These are phyloP conservation scores for Botrytis fragariae DNA, from an alignment of 2,329 filamentous ascomycete species.

Conservation along the genomic window DNA sequence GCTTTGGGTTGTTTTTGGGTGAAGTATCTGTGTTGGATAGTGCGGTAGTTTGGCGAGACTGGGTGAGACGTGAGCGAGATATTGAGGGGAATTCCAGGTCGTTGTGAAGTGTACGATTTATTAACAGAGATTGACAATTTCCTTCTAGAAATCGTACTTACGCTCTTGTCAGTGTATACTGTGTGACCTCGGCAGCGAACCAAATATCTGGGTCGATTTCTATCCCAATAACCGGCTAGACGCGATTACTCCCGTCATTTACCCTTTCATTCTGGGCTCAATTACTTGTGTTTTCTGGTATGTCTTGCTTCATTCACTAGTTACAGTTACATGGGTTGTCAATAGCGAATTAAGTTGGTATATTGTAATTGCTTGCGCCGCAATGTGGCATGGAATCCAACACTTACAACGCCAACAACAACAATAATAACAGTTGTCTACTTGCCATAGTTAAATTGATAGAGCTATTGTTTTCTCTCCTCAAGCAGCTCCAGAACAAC, in stretches of 20 bases:
- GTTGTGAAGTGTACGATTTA: neutral
- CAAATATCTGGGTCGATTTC: neutral
- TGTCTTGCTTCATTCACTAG: neutral
- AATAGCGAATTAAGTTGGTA: neutral
- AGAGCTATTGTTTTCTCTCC: neutral
- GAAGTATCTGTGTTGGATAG: neutral
- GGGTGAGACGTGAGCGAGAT: neutral
- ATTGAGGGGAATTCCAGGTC: neutral
- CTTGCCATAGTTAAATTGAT: neutral
- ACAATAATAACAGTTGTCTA: neutral
- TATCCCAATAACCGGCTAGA: neutral
- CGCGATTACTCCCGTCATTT: neutral
- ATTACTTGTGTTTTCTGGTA: neutral
- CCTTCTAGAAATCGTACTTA: too few species aligned
- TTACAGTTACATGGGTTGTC: neutral
- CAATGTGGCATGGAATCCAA: neutral
- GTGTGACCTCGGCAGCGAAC: neutral
- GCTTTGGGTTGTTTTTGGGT: too few species aligned
- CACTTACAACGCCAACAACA: too few species aligned
- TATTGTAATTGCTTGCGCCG: neutral
- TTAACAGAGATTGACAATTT: too few species aligned
- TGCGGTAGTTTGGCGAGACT: neutral
- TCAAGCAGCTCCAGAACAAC: rapidly evolving
- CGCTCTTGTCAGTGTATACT: neutral
- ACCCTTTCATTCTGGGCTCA: too few species aligned